Base-by-base conservation (phyloP, 805 yeast genomes). In the Cyberlindnera mycetangii region DNA sequence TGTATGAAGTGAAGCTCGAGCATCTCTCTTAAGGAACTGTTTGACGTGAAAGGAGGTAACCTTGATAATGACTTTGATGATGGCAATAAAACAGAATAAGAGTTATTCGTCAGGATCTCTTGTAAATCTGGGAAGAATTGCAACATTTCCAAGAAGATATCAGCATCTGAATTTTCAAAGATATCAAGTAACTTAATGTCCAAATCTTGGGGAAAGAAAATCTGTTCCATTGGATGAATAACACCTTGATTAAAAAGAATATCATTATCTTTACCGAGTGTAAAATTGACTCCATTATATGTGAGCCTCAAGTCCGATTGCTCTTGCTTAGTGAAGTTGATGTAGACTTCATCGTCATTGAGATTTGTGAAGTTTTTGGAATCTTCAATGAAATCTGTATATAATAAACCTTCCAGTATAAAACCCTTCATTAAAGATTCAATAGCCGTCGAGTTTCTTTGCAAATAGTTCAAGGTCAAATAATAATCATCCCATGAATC, bases 171-270 rank as follows among this genome's bases (percentile, higher is more conserved):
- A 0, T 85, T 71, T 4, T 57, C 57, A 8, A 89, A 65, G 41
- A 90, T 69, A 43, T 88, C 83, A 4, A 48, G 37, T 10, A 83
- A 61, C 0, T 81, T 56, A 3, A 90, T 74, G 7, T 70, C 60
- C 24, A 90, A 61, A 19, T 67, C 62, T 0, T 66, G 60, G 0
- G 97, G 96, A 14, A 86, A 65, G 3, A 77, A 51, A 1, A 86
- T 68, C 5, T 72, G 62, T 30, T 73, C 67, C 11, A 85, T 67
- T 1, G 90, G 80, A 59, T 88, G 96, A 1, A 85, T 78, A 0
- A 90, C 96, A 1, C 98, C 98, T 60, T 85, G 84, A 50, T 78
- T 80, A 60, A 86, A 90, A 12, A 90, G 58, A 7, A 87, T 74
- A 59, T 90, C 97, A 1, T 78, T 64, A 47, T 76, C 72, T 41